Evolutionary conservation across 2,329 filamentous ascomycete species (phyloP).

Genomic region (Calonectria henricotiae): DNA sequence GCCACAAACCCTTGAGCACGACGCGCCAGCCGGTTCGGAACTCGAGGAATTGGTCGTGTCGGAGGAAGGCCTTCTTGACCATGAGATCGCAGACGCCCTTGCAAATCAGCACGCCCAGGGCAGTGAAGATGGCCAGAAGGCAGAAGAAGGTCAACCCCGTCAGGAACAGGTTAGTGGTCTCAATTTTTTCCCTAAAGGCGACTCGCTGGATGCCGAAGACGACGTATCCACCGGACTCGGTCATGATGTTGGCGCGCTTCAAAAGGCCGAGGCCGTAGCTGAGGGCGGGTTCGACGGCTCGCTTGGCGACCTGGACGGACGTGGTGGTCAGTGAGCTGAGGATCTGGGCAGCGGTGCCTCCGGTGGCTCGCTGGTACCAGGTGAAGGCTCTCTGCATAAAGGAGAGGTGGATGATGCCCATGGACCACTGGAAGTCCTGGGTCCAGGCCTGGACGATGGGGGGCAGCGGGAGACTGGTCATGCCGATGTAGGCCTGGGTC

Average conservation of each 20-base stretch:
- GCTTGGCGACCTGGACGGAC: constrained; percentile 87
- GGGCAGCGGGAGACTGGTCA: constrained; percentile 85
- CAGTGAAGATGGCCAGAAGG: constrained; percentile 83
- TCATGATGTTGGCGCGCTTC: constrained; percentile 71
- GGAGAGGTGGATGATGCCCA: constrained; percentile 89
- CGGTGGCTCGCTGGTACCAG: constrained; percentile 96
- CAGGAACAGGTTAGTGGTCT: constrained; percentile 93
- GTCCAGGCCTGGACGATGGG: constrained; percentile 95
- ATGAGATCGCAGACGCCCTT: constrained; percentile 85
- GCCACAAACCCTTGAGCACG: constrained; percentile 92
- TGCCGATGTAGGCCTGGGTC: constrained; percentile 90
- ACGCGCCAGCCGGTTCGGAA: constrained; percentile 96
- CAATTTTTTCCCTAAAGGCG: constrained; percentile 88
- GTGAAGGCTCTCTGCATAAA: constrained; percentile 92
- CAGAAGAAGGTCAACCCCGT: constrained; percentile 92
- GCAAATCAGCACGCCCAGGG: constrained; percentile 82
- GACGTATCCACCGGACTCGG: constrained; percentile 70
- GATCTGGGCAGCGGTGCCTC: constrained; percentile 85
- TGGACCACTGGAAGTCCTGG: constrained; percentile 98
- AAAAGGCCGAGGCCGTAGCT: constrained; percentile 64
- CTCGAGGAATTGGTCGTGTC: constrained; percentile 88
- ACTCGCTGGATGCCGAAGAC: constrained; percentile 91
- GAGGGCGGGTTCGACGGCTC: constrained; percentile 70
- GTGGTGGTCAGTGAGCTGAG: constrained; percentile 81
- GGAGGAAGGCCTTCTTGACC: constrained; percentile 82